These are phyloP conservation scores for Basipetospora chlamydospora DNA, from an alignment of 2,329 filamentous ascomycete species.

Conservation along the genomic window DNA sequence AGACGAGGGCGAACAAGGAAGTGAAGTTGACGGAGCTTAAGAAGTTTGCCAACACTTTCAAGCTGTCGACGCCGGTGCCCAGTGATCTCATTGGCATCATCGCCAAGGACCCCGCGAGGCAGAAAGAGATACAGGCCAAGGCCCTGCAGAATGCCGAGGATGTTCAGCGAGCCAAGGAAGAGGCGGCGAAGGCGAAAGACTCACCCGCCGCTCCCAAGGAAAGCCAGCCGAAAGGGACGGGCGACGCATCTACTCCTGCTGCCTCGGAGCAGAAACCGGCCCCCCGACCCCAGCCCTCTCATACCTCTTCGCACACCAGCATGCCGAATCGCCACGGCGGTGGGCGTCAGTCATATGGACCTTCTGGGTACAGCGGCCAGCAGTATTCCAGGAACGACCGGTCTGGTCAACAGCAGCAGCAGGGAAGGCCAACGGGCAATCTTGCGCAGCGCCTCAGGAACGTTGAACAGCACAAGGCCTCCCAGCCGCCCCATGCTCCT, in stretches of 20 bases:
- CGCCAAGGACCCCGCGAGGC: conserved; percentile 90
- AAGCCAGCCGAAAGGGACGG: conserved; percentile 23
- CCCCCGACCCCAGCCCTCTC: neutral
- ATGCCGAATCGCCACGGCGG: conserved; percentile 28
- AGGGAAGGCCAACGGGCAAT: conserved; percentile 27
- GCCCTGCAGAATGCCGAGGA: conserved; percentile 63
- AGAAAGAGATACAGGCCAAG: conserved; percentile 83
- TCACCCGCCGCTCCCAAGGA: conserved; percentile 30
- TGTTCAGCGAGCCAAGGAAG: conserved; percentile 36
- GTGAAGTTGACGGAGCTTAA: conserved; percentile 88
- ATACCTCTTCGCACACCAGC: conserved; percentile 1
- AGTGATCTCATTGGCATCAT: conserved; percentile 86
- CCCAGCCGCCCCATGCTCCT: conserved; percentile 25
- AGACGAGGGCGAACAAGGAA: conserved; percentile 64
- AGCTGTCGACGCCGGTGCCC: conserved; percentile 83
- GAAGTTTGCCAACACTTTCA: conserved; percentile 90
- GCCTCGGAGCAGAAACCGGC: conserved; percentile 3
- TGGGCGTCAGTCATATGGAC: conserved; percentile 32
- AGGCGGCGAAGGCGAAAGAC: conserved; percentile 29
- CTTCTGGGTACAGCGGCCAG: conserved; percentile 29
- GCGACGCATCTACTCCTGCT: conserved; percentile 10
- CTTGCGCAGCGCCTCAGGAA: conserved; percentile 36
- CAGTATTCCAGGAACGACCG: conserved; percentile 32
- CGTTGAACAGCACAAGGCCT: conserved; percentile 36
- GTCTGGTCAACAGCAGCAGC: conserved; percentile 25